Evolutionary conservation across 495 filamentous ascomycete species (phyloP), one percentile per base, ranked within the genome.

Genomic region (Talaromyces thailandensis): DNA sequence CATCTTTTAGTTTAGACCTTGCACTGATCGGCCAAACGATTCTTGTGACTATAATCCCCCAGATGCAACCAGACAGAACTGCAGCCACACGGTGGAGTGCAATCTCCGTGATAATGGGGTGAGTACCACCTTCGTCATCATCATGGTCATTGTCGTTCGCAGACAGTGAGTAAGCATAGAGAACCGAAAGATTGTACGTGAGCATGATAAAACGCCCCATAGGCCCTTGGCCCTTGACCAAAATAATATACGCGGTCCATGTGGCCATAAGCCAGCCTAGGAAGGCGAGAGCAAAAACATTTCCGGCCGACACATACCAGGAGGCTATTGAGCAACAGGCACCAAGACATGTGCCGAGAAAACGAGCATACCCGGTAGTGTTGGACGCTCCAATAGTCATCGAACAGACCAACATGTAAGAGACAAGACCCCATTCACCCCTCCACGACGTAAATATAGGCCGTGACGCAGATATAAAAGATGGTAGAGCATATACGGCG

Each of bases 331-430:
- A 89, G 66, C 86, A 86, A 6, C 82, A 65, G 14, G 91, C 92
- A 21, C 94, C 94, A 24, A 96, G 75, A 61, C 89, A 81, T 6
- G 93, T 98, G 58, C 94, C 94, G n/a, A 89, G 74, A 66, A 97
- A 94, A 63, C 94, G 86, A 60, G 91, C 81, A 74, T 81, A 85
- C 4, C 91, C 92, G 5, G 93, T 96, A 21, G 92, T 96, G 67
- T 98, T 98, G 14, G 91, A 90, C 21, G 93, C 90, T 9, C 94
- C 94, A 45, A 96, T 91, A 0, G 93, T 98, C 93, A 97, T 97
- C 6, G 90, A 89, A 71, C 93, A 96, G 18, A 98, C 94, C 60
- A 98, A 82, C 94, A 98, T 98, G 76, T 96, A 98, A 0, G 93
- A 96, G 40, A 98, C 71, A 1, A 98, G 78, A 12, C 93, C 94